Conservation (phyloP, 352 stramenopile genomes). For the Pythium myriotylum region DNA sequence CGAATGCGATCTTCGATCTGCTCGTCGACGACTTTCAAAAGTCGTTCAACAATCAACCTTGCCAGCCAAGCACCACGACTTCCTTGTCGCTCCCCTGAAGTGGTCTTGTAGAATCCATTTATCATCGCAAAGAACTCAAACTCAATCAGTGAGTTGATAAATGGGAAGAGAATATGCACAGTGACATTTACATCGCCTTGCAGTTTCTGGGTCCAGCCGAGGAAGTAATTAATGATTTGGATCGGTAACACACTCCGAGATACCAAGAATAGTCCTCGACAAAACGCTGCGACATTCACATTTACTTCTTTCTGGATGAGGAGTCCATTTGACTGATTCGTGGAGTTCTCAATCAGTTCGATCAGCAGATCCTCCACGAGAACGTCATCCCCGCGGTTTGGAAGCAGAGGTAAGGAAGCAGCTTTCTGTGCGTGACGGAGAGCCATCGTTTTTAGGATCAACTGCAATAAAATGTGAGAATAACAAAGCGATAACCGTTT, state of each 20-base stretch:
- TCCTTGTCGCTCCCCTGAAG: neutral
- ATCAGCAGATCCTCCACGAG: slow-evolving; percentile 48
- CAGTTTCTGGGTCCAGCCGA: slow-evolving; percentile 43
- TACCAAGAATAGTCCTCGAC: slow-evolving; percentile 57
- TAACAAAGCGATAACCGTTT: slow-evolving; percentile 53
- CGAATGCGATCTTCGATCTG: slow-evolving; percentile 69
- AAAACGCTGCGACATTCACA: slow-evolving; percentile 59
- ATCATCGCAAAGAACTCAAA: slow-evolving; percentile 73
- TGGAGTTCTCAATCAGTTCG: slow-evolving; percentile 43
- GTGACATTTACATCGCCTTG: slow-evolving; percentile 53
- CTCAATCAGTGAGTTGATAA: slow-evolving; percentile 62
- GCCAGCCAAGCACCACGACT: slow-evolving; percentile 48
- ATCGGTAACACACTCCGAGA: slow-evolving; percentile 45
- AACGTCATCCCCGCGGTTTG: slow-evolving; percentile 34
- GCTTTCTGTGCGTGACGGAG: slow-evolving; percentile 17
- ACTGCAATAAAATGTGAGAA: slow-evolving; percentile 56
- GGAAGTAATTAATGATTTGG: slow-evolving; percentile 44
- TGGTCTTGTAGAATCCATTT: slow-evolving; percentile 38
- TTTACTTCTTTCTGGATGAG: slow-evolving; percentile 71
- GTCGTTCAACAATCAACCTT: slow-evolving; percentile 48
- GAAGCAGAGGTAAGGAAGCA: slow-evolving; percentile 23
- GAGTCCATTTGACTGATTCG: slow-evolving; percentile 39
- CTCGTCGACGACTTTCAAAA: slow-evolving; percentile 55
- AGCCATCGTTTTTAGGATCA: slow-evolving; percentile 72
- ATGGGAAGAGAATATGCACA: slow-evolving; percentile 70